Evolutionary conservation across 1,139 yeast species (phyloP).

Genomic region (Diutina pseudorugosa): DNA sequence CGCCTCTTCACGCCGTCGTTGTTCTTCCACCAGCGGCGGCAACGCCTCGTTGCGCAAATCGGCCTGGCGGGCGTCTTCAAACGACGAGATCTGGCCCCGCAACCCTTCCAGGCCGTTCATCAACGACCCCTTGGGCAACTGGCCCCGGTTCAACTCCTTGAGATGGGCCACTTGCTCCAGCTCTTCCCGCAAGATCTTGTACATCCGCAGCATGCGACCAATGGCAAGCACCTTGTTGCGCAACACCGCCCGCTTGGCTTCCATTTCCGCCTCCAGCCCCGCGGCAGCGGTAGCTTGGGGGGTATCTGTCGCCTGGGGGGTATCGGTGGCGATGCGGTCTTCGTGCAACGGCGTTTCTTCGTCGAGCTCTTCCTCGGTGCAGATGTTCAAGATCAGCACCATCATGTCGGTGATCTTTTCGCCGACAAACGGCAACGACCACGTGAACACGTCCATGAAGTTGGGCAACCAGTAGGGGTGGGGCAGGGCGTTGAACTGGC

Average conservation of each 20-base stretch:
- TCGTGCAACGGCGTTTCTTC: constrained; percentile 30
- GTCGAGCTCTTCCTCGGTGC: constrained; percentile 90
- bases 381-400: constrained; percentile 79
- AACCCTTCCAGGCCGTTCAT: constrained; percentile 77
- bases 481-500: constrained; percentile 87
- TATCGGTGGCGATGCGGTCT: constrained; percentile 27
- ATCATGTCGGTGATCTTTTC: constrained; percentile 91
- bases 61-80: constrained; percentile 76
- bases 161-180: constrained; percentile 78
- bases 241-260: constrained; percentile 47
- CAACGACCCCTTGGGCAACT: constrained; percentile 78
- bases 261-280: constrained; percentile 10
- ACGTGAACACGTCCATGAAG: constrained; percentile 93
- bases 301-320: constrained; percentile 5
- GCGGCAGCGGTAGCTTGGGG: constrained; percentile 4
- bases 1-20: constrained; percentile 32
- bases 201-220: constrained; percentile 91
- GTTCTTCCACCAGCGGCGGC: constrained; percentile 70
- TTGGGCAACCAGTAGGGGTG: constrained; percentile 98
- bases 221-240: constrained; percentile 89
- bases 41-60: constrained; percentile 79
- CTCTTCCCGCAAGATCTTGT: constrained; percentile 78
- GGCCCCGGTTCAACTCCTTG: constrained; percentile 52
- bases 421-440: constrained; percentile 98
- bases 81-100: constrained; percentile 53